Percentiles rank a stretch among this genome's conserved stretches.
phyloP scores from a whole-genome alignment of 1,284 basidiomycete species.

The Retiboletus flavoniger region DNA sequence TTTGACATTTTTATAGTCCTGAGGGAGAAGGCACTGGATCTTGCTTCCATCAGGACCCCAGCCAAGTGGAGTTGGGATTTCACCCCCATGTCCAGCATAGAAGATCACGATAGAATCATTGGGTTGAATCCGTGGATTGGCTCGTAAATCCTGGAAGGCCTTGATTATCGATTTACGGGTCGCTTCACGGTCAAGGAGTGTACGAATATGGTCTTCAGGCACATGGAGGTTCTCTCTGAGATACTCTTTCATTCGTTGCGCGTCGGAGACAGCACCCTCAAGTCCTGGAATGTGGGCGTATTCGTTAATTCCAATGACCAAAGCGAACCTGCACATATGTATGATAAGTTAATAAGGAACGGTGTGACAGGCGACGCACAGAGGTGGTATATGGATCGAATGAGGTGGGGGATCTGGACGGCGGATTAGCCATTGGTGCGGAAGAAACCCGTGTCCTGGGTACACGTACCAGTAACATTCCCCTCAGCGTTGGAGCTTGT shows the following conservation, averaged over 20 bases:
- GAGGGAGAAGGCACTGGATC: slow-evolving; percentile 56
- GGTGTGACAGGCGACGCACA: background rate
- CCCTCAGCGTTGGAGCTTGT: no score
- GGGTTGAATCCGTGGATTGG: slow-evolving; percentile 50
- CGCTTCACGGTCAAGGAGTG: slow-evolving; percentile 52
- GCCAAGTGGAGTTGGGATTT: slow-evolving; percentile 52
- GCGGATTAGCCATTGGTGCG: no score
- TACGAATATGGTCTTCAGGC: slow-evolving; percentile 52
- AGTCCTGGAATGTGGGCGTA: slow-evolving; percentile 57
- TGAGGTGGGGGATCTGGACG: no score
- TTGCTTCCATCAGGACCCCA: slow-evolving; percentile 34
- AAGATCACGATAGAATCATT: slow-evolving; percentile 62
- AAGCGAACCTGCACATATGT: slow-evolving; percentile 42
- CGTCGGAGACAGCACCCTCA: slow-evolving; percentile 55
- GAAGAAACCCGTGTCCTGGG: no score
- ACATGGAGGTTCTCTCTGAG: slow-evolving; percentile 49
- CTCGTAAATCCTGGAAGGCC: slow-evolving; percentile 48
- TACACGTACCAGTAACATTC: no score
- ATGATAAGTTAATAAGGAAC: background rate
- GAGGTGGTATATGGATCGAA: no score
- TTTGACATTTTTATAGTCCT: no score
- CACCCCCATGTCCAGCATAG: slow-evolving; percentile 63
- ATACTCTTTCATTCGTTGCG: slow-evolving; percentile 50
- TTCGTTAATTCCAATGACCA: slow-evolving; percentile 58
- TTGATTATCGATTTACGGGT: slow-evolving; percentile 55